Evolutionary conservation across 768 basidiomycete species (phyloP), one percentile per base, ranked within the genome.

Genomic region (Boletus coccyginus): DNA sequence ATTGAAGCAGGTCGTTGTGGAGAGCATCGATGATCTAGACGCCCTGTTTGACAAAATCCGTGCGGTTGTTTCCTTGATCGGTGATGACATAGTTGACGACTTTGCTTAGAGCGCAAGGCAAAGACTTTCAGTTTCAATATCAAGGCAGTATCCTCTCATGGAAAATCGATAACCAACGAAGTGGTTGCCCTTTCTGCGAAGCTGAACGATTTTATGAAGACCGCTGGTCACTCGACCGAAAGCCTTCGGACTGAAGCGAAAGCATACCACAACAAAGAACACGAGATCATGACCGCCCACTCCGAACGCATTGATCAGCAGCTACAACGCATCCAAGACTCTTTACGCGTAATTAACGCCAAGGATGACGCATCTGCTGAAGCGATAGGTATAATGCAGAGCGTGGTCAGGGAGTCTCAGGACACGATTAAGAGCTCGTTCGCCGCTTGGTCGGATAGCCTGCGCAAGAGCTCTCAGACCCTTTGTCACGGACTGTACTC

Each of bases 31-130:
- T 9, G 91, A 97, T 66, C 77, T 95, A 38, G 71, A 66, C 16
- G 82, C 83, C 0, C 73, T 95, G 24, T 92, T 93, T 60, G 84
- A 84, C 42, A 97, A 96, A 73, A 81, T 97, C 45, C 89, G 94
- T 94, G 65, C 65, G 83, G 64, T 27, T 21, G 27, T 27, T 55
- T 50, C 40, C 35, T 38, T 60, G 14, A 17, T 45, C 14, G 21
- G 17, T 38, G 39, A 2, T 48, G 24, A 45, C 14, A 3, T 52
- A 7, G 43, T 46, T 72, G 40, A 68, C 29, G 33, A 29, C 13
- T 43, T 43, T 46, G 14, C 36, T 16, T 60, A 95, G 94, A 90
- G 41, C 88, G 94, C 56, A 94, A 90, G 66, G 75, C 83, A 33
- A 73, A 74, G 24, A 77, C 84, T 12, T 78, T 93, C 41, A 76